Evolutionary conservation across 1,284 basidiomycete species (phyloP).

Genomic region (Ceratobasidium sp.): DNA sequence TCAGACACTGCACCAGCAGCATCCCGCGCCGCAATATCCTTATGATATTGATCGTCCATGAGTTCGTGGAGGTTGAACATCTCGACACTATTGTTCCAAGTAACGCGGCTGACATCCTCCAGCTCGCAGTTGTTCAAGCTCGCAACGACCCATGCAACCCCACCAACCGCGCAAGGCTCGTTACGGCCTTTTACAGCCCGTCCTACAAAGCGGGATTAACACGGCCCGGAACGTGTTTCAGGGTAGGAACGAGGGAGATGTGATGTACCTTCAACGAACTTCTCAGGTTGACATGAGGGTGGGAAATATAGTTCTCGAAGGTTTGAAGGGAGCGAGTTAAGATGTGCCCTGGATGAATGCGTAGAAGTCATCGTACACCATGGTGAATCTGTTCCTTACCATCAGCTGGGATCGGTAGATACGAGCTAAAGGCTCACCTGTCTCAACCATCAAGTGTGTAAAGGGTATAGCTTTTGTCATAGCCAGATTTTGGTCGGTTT

Average conservation of each 20-base stretch:
- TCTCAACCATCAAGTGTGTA: constrained; percentile 36
- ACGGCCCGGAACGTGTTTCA: neutral
- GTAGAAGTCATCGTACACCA: constrained; percentile 86
- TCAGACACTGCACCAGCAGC: neutral
- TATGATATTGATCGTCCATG: constrained; percentile 37
- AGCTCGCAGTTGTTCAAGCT: constrained; percentile 65
- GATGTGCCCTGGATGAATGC: constrained; percentile 72
- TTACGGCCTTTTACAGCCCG: constrained; percentile 82
- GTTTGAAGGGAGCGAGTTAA: constrained; percentile 64
- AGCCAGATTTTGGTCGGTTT: constrained; percentile 77
- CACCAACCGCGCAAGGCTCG: constrained; percentile 78
- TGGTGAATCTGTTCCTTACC: constrained; percentile 70
- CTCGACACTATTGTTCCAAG: constrained; percentile 73
- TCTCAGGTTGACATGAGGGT: constrained; percentile 70
- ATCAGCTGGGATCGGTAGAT: constrained; percentile 45
- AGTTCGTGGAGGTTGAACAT: constrained; percentile 67
- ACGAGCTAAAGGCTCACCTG: constrained; percentile 5
- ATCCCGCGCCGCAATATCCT: constrained; percentile 27
- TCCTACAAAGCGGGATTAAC: neutral
- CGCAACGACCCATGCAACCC: constrained; percentile 81
- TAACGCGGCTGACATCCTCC: constrained; percentile 68
- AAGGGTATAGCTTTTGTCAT: constrained; percentile 63
- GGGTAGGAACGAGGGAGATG: constrained; percentile 42
- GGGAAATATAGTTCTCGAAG: constrained; percentile 67
- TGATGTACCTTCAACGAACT: constrained; percentile 69